These are phyloP conservation scores for Furcasterigmium furcatum DNA, from an alignment of 2,329 filamentous ascomycete genomes.

Conservation along the genomic window DNA sequence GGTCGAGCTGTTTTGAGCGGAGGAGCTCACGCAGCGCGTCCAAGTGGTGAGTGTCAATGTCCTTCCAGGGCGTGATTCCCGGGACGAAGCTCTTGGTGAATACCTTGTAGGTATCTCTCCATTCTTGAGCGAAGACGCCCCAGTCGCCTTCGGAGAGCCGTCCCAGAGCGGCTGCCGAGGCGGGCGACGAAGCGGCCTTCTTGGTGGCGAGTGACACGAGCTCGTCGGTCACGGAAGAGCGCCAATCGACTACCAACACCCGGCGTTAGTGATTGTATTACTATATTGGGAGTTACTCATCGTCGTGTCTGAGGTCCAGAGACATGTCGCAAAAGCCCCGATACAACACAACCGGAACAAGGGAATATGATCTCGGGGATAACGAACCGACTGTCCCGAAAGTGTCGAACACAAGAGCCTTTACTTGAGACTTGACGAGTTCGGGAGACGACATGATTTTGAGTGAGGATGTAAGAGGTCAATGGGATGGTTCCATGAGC, in stretches of 20 bases:
- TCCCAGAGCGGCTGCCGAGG: constrained; percentile 35
- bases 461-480: not conserved
- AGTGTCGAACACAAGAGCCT: constrained; percentile 70
- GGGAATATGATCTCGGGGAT: too few relatives aligned
- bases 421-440: constrained; percentile 25
- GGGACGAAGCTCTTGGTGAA: constrained; percentile 57
- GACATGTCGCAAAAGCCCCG: too few relatives aligned
- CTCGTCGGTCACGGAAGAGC: constrained; percentile 58
- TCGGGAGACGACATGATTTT: constrained; percentile 1
- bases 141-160: constrained; percentile 56
- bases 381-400: constrained; percentile 79
- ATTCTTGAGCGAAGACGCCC: constrained; percentile 64
- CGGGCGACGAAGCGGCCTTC: constrained; percentile 46
- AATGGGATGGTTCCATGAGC: too few relatives aligned
- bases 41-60: constrained; percentile 70
- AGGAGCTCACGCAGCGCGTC: constrained; percentile 60
- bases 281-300: too few relatives aligned
- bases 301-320: too few relatives aligned
- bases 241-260: constrained; percentile 87
- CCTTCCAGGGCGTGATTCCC: constrained; percentile 52
- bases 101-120: constrained; percentile 60
- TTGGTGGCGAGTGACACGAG: constrained; percentile 48
- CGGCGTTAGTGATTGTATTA: too few relatives aligned
- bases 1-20: constrained; percentile 47
- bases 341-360: too few relatives aligned